A percentile compares a stretch with the other conserved stretches of the same genome.
These are phyloP conservation scores for Solanum lycopersicoides DNA, from an alignment of 257 asterid genomes.

Conservation along the genomic window DNA sequence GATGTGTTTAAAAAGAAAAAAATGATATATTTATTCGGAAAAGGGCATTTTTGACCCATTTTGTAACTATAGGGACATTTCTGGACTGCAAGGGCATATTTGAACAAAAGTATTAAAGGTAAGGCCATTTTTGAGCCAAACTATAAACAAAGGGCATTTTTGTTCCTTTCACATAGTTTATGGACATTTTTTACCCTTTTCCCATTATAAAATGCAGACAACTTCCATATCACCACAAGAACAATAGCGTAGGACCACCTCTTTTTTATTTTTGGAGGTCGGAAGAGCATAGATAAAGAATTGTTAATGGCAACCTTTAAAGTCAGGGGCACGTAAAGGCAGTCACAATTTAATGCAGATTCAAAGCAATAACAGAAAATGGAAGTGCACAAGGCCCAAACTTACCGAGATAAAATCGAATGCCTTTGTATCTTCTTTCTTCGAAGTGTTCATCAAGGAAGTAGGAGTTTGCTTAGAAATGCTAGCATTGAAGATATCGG, in stretches of 20 bases:
- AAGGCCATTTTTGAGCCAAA: neutral
- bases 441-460: slow-evolving; percentile 60
- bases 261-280: neutral
- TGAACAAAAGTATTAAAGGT: neutral
- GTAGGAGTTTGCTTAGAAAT: slow-evolving; percentile 64
- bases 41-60: neutral
- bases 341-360: neutral
- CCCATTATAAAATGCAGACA: neutral
- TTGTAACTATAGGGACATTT: neutral
- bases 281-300: neutral
- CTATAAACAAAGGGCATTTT: neutral
- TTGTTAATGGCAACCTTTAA: neutral
- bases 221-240: neutral
- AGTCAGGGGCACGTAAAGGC: neutral
- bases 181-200: no score
- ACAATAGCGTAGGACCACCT: neutral
- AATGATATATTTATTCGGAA: no score
- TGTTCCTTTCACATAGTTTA: neutral
- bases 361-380: neutral
- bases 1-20: no score
- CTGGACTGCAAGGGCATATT: no score
- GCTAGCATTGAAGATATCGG: slow-evolving; percentile 77
- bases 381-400: slow-evolving; percentile 1
- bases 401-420: slow-evolving; percentile 96
- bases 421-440: slow-evolving; percentile 80